Evolutionary conservation across 2,329 filamentous ascomycete species (phyloP), one percentile per base, ranked within the genome.

Genomic region (Curvularia sp.): DNA sequence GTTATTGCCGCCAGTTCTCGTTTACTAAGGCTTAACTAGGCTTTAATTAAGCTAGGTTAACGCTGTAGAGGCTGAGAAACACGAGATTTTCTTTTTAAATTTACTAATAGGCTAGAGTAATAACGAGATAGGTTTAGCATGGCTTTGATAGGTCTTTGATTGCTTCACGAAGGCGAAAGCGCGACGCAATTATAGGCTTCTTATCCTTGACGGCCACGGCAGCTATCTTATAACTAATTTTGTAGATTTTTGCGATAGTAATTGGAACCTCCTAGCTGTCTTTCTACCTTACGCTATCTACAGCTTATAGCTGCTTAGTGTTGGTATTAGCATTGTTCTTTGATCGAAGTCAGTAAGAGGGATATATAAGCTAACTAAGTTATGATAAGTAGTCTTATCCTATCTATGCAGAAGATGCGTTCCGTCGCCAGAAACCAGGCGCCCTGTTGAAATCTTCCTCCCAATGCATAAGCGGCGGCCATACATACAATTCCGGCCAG

Each of bases 401-500:
- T 28, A 28, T 9, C 27, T 28, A 48, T 48, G 45, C 45, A 36
- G 45, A 48, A 34, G 28, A 48, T 34, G 45, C 28, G 28, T 23
- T 48, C 28, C 47, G 18, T 39, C 32, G 19, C 34, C 34, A 49
- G 47, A 49, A 49, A 49, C 47, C 47, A 39, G 34, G 47, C 21
- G 47, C 47, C 34, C 9, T 28, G 19, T 39, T 13, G 34, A 49
- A 49, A 30, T 41, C 34, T 7, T 27, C 30, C 21, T 28, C 34
- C 34, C 34, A 49, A 41, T 34, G 34, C 47, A 49, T 49, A 30
- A 49, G 47, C 23, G 47, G 34, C 32, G 47, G 47, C 34, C 47
- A 39, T 10, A 39, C 34, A 39, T 49, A 49, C 23, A 41, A 18
- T 3, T 49, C 34, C 21, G 32, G 12, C 47, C 34, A 49, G 34